Evolutionary conservation across 202 grass and related monocot genomes (phyloP).

Genomic region (Schoenoplectus triqueter): DNA sequence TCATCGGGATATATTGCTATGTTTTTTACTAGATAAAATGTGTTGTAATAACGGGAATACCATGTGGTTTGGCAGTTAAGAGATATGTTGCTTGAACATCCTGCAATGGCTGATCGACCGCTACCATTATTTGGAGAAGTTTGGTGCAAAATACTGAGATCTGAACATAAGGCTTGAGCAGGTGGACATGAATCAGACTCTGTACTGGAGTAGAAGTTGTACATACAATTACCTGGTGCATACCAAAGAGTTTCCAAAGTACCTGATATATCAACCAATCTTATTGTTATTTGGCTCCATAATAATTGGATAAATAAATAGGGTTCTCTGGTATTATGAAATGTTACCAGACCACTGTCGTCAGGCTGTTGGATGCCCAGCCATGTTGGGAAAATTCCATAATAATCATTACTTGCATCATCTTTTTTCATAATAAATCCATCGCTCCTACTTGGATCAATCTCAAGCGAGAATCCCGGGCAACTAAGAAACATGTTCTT

Average conservation of each 20-base stretch:
- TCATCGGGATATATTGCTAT: slow-evolving; percentile 37
- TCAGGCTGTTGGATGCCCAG: slow-evolving; percentile 40
- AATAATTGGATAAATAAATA: slow-evolving; percentile 38
- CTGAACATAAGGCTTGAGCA: slow-evolving; percentile 16
- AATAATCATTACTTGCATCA: background rate
- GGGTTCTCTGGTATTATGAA: slow-evolving; percentile 12
- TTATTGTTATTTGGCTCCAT: slow-evolving; percentile 37
- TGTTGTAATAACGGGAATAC: background rate
- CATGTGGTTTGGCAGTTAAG: background rate
- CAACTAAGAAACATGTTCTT: slow-evolving; percentile 10
- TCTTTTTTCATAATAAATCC: slow-evolving; percentile 28
- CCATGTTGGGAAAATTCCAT: slow-evolving; percentile 37
- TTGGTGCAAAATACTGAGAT: slow-evolving; percentile 32
- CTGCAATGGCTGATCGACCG: background rate
- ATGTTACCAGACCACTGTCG: background rate
- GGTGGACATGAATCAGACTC: background rate
- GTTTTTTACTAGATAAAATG: background rate
- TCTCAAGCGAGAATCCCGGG: slow-evolving; percentile 7
- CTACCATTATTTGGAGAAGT: background rate
- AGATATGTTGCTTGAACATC: slow-evolving; percentile 28
- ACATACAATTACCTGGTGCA: slow-evolving; percentile 16
- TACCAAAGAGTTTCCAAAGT: slow-evolving; percentile 27
- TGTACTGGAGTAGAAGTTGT: background rate
- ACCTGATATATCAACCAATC: slow-evolving; percentile 32
- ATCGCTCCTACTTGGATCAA: slow-evolving; percentile 43